Evolutionary conservation across 768 basidiomycete genomes (phyloP), one percentile per base, ranked within the genome.

Genomic region (Hygrophorus russula): DNA sequence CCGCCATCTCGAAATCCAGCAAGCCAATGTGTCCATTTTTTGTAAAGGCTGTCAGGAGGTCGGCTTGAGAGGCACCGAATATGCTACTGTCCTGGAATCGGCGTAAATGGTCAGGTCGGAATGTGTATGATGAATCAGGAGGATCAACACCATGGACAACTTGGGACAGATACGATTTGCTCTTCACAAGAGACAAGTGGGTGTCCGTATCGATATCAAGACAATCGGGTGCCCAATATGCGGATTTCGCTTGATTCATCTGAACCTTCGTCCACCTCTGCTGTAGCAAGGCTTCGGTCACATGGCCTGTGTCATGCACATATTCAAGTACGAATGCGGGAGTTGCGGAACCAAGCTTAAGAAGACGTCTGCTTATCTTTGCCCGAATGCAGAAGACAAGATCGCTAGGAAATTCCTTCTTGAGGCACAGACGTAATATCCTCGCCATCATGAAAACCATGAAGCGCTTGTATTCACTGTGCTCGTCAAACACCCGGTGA

Each of bases 391-490:
- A 51, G 14, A 60, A 61, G 17, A 73, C 54, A 4, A 66, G 33
- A 14, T 71, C 64, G 36, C 56, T 66, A 7, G 57, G 42, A 8
- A 63, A 41, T 13, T 52, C 38, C 10, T 54, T 8, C 2, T 45
- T 37, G 0, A 56, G 39, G 3, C 56, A 59, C 3, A 51, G 19
- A 2, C 52, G 28, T 2, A 67, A 49, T 12, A 69, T 39, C 17
- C 48, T 31, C 4, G 61, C 49, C 29, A 67, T 51, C 39, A 73
- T 55, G 38, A 62, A 73, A 1, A 67, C 33, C 51, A 74, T 66
- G 53, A 77, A 77, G 2, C 29, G 8, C 42, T 78, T 77, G 56
- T 78, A 78, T 0, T 54, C 50, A 10, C 43, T 42, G 4, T 50
- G 33, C 5, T 17, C 32, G 3, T 19, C 36, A 5, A 50, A 42